phyloP scores from a whole-genome alignment of 495 filamentous ascomycete species.

The Lasiosphaeriaceae sp. region DNA sequence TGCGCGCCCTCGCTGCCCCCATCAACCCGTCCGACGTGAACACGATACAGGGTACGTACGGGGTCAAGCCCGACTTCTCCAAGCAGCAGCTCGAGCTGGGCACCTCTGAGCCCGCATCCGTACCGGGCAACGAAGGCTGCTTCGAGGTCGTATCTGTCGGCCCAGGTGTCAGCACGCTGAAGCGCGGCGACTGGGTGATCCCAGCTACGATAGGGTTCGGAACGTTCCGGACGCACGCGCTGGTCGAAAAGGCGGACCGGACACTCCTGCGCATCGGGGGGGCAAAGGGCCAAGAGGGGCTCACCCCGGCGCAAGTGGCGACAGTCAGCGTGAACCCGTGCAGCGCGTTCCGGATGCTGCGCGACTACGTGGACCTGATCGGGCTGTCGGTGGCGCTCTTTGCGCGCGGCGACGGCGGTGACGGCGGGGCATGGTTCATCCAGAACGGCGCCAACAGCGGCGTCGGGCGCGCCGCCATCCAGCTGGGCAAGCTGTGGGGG shows the following conservation, averaged over 20 bases:
- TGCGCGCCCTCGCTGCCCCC: conserved; percentile 73
- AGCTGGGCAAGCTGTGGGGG: conserved; percentile 79
- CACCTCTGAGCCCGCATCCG: conserved; percentile 59
- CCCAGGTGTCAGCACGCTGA: conserved; percentile 41
- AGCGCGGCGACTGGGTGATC: conserved; percentile 83
- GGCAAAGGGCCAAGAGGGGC: conserved; percentile 41
- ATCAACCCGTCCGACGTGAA: conserved; percentile 98
- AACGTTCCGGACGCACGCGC: conserved; percentile 88
- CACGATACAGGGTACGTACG: conserved; percentile 91
- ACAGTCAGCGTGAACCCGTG: conserved; percentile 90
- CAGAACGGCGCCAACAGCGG: conserved; percentile 96
- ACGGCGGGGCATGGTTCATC: conserved; percentile 79
- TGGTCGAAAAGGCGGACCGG: conserved; percentile 55
- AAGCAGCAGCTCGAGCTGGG: conserved; percentile 60
- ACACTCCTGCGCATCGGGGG: conserved; percentile 63
- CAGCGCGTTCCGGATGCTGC: conserved; percentile 88
- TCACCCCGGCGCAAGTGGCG: conserved; percentile 71
- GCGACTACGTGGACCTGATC: conserved; percentile 64
- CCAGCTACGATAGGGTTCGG: conserved; percentile 76
- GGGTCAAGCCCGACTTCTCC: conserved; percentile 70
- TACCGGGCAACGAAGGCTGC: conserved; percentile 81
- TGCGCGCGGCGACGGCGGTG: conserved; percentile 8
- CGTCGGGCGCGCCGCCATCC: conserved; percentile 84
- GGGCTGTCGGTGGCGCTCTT: conserved; percentile 30
- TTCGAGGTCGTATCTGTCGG: conserved; percentile 77